Conservation (phyloP, 129 eudicot genomes). For the Escallonia herrerae region DNA sequence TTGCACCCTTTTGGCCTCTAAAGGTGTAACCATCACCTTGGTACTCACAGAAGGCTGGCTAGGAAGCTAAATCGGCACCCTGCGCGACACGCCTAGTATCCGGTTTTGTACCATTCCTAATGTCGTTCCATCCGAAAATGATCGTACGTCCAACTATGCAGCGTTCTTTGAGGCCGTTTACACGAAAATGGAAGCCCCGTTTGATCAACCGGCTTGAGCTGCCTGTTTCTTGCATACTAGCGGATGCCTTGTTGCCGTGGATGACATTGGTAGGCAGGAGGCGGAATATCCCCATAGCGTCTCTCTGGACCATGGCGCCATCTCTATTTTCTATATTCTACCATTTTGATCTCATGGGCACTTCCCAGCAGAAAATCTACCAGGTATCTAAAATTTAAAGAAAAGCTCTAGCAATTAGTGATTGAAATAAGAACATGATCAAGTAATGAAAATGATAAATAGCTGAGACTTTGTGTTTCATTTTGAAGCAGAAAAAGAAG, state of each 20-base stretch:
- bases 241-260: neutral
- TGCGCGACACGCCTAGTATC: neutral
- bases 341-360: neutral
- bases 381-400: neutral
- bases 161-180: neutral
- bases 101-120: neutral
- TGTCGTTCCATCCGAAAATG: neutral
- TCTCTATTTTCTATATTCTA: neutral
- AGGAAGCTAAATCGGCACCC: neutral
- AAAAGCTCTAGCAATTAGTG: too few relatives aligned
- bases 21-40: neutral
- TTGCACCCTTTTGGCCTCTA: conserved; percentile 1
- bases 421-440: too few relatives aligned
- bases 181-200: neutral
- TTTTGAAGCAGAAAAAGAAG: neutral
- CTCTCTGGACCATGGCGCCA: neutral
- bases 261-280: neutral
- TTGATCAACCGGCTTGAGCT: neutral
- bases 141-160: neutral
- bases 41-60: neutral
- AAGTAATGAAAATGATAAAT: too few relatives aligned
- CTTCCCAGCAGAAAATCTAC: neutral
- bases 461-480: neutral
- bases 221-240: neutral
- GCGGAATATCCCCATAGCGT: neutral